Evolutionary conservation across 1,139 yeast genomes (phyloP).

Genomic region (Pichia sp.): DNA sequence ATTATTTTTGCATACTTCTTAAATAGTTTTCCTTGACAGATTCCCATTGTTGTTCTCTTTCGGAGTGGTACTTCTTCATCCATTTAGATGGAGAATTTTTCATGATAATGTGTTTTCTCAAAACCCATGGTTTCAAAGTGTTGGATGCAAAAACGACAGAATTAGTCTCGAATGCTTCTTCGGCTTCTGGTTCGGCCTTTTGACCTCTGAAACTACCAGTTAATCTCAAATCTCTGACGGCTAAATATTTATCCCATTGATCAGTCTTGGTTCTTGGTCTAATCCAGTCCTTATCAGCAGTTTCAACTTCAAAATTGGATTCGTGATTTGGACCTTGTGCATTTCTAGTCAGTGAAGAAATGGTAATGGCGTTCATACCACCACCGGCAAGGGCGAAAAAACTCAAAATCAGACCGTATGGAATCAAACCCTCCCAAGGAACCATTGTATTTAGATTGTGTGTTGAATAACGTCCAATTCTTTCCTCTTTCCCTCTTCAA

Average conservation of each 20-base stretch:
- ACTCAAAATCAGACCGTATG: conserved; percentile 55
- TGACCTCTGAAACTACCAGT: conserved; percentile 73
- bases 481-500: not conserved
- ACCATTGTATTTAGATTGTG: conserved; percentile 31
- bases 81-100: conserved; percentile 28
- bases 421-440: conserved; percentile 67
- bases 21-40: conserved; percentile 52
- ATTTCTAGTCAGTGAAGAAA: conserved; percentile 24
- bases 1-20: conserved; percentile 28
- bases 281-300: conserved; percentile 27
- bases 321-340: conserved; percentile 26
- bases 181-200: conserved; percentile 59
- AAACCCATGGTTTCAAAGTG: conserved; percentile 27
- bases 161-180: conserved; percentile 58
- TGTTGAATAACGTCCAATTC: too few species aligned
- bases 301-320: conserved; percentile 19
- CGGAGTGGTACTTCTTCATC: conserved; percentile 26
- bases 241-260: conserved; percentile 41
- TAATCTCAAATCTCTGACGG: conserved; percentile 64
- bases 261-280: conserved; percentile 47
- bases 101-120: conserved; percentile 29
- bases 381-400: conserved; percentile 46
- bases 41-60: conserved; percentile 47
- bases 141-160: conserved; percentile 29
- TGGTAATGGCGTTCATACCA: conserved; percentile 29